phyloP scores from a whole-genome alignment of 306 rosid genomes.

The Inga laurina region DNA sequence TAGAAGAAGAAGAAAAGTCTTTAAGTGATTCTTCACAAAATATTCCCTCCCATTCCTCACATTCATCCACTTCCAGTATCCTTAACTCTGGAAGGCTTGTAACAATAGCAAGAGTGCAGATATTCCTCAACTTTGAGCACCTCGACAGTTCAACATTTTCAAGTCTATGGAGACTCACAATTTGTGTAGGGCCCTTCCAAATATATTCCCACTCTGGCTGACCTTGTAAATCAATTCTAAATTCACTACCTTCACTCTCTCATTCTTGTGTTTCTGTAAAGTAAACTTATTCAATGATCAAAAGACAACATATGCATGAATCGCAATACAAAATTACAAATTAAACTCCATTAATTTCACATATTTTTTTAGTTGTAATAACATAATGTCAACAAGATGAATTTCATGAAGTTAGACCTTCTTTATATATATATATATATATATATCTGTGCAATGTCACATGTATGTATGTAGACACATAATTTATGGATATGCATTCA shows the following conservation, averaged over 20 bases:
- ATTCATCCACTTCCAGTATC: rapidly evolving
- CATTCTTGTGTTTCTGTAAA: neutral
- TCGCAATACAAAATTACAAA: no score
- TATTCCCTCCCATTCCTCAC: constrained; percentile 15
- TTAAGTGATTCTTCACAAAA: constrained; percentile 8
- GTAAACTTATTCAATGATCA: neutral
- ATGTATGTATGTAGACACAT: no score
- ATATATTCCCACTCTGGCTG: neutral
- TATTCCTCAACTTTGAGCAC: neutral
- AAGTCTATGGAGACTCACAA: neutral
- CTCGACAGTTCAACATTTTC: rapidly evolving
- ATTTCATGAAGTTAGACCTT: no score
- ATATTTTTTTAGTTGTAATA: no score
- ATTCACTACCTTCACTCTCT: neutral
- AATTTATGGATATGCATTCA: no score
- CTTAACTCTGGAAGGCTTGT: neutral
- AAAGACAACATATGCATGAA: neutral
- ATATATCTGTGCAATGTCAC: no score
- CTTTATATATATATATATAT: no score
- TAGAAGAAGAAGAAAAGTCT: neutral
- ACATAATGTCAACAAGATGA: no score
- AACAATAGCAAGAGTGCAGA: neutral
- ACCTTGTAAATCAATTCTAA: neutral
- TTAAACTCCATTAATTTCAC: no score
- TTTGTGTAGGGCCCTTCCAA: neutral